These are phyloP conservation scores for Penicillium subrubescens DNA, from an alignment of 495 filamentous ascomycete species.

Conservation along the genomic window DNA sequence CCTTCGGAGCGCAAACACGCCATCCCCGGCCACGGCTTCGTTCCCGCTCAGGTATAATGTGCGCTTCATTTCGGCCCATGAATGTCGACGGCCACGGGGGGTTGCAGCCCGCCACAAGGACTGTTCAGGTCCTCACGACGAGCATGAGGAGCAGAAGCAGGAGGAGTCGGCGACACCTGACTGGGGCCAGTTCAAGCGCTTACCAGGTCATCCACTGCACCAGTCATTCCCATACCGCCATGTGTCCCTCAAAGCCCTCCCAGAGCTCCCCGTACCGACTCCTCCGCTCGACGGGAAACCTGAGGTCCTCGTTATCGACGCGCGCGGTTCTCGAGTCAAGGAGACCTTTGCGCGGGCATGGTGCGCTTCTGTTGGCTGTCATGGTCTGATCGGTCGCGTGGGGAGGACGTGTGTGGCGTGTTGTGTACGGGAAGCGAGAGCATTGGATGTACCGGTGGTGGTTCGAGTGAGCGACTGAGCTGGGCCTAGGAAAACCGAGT, in stretches of 20 bases:
- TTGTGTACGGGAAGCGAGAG: slow-evolving; percentile 70
- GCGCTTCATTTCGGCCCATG: slow-evolving; percentile 66
- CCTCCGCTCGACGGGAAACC: slow-evolving; percentile 17
- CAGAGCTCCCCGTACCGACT: slow-evolving; percentile 28
- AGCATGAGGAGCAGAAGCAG: slow-evolving; percentile 40
- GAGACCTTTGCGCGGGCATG: slow-evolving; percentile 69
- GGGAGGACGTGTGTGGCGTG: slow-evolving; percentile 67
- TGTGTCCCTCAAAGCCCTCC: slow-evolving; percentile 54
- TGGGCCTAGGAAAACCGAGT: not conserved
- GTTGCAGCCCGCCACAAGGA: slow-evolving; percentile 20
- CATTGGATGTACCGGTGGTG: slow-evolving; percentile 65
- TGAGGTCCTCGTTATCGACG: slow-evolving; percentile 52
- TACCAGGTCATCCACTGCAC: slow-evolving; percentile 66
- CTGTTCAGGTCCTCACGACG: not conserved
- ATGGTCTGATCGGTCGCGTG: slow-evolving; percentile 66
- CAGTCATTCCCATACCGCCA: slow-evolving; percentile 59
- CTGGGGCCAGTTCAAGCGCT: slow-evolving; percentile 26
- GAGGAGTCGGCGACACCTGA: slow-evolving; percentile 35
- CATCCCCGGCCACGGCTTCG: slow-evolving; percentile 39
- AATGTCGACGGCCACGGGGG: slow-evolving; percentile 59
- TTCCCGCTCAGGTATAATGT: slow-evolving; percentile 62
- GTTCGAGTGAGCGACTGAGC: slow-evolving; percentile 53
- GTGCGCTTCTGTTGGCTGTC: slow-evolving; percentile 68
- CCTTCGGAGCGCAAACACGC: slow-evolving; percentile 18
- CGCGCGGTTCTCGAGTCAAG: slow-evolving; percentile 55